These are phyloP conservation scores for Penicillium argentinense DNA, from an alignment of 495 filamentous ascomycete species.

Conservation along the genomic window DNA sequence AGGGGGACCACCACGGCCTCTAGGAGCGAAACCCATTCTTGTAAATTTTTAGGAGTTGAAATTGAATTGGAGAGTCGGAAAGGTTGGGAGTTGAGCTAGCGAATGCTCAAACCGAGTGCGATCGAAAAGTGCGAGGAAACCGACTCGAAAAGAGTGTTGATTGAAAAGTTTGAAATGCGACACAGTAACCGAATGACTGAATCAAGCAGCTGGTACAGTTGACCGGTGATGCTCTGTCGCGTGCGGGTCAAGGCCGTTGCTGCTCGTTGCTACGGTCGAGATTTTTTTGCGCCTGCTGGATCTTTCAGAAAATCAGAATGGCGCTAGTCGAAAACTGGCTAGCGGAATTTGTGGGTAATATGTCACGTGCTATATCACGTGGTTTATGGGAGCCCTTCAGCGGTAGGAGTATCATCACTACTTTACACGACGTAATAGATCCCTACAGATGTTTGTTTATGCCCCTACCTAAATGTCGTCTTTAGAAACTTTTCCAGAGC, in stretches of 20 bases:
- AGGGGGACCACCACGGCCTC: conserved; percentile 31
- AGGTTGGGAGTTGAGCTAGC: conserved; percentile 25
- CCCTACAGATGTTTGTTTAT: no score
- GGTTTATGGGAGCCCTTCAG: conserved; percentile 27
- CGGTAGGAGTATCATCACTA: no score
- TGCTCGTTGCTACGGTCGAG: conserved; percentile 49
- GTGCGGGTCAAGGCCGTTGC: conserved; percentile 37
- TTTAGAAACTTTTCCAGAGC: no score
- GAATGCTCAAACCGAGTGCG: conserved; percentile 24
- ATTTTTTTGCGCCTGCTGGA: conserved; percentile 46
- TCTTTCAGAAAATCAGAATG: conserved; percentile 48
- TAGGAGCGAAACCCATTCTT: conserved; percentile 45
- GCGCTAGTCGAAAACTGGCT: conserved; percentile 34
- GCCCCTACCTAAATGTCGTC: no score
- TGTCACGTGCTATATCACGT: conserved; percentile 34
- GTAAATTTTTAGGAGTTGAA: conserved; percentile 13
- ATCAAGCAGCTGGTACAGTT: conserved; percentile 25
- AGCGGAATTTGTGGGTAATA: conserved; percentile 26
- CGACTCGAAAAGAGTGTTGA: conserved; percentile 17
- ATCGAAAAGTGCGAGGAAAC: conserved; percentile 17
- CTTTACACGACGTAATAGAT: no score
- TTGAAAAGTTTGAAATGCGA: conserved; percentile 10
- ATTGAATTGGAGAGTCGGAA: conserved; percentile 12
- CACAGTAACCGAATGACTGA: conserved; percentile 14
- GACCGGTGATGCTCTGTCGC: conserved; percentile 28